Evolutionary conservation across 352 stramenopile species (phyloP).

Genomic region (Phytopythium mirpurense): DNA sequence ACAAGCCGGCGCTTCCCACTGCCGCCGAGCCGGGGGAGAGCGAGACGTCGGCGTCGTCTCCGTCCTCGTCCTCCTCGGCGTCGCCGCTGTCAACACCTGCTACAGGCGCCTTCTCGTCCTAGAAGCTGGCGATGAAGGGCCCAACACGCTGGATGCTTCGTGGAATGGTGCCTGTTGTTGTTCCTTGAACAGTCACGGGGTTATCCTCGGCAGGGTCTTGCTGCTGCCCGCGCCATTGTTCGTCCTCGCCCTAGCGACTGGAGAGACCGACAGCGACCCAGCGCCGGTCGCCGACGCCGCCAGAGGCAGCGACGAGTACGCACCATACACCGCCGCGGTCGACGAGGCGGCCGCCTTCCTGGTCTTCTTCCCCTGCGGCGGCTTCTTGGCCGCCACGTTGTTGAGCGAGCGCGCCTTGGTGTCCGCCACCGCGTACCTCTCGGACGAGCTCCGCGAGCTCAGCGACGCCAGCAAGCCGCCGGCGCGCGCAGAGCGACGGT

Average conservation of each 20-base stretch:
- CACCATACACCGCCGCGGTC: constrained; percentile 10
- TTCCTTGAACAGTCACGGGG: neutral
- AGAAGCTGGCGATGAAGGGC: too few relatives aligned
- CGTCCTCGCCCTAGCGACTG: constrained; percentile 11
- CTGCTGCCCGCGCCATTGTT: neutral
- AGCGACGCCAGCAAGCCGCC: constrained; percentile 15
- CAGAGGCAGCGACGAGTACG: constrained; percentile 3
- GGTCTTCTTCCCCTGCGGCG: constrained; percentile 21
- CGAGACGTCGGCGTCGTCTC: neutral
- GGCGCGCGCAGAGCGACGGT: neutral
- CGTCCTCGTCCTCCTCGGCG: neutral
- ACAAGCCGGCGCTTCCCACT: neutral
- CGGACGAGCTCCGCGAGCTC: constrained; percentile 22
- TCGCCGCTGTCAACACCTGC: neutral
- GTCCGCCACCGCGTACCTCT: constrained; percentile 15
- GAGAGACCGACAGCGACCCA: constrained; percentile 30
- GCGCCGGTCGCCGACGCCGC: constrained; percentile 12
- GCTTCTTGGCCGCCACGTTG: constrained; percentile 8
- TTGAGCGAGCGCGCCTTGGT: constrained; percentile 10
- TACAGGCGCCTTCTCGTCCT: neutral
- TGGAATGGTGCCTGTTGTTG: too few relatives aligned
- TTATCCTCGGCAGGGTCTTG: constrained; percentile 7
- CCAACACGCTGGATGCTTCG: too few relatives aligned
- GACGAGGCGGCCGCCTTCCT: constrained; percentile 8
- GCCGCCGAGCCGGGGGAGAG: neutral